Evolutionary conservation across 2,329 filamentous ascomycete species (phyloP), one percentile per base, ranked within the genome.

Genomic region (Ilyonectria sp.): DNA sequence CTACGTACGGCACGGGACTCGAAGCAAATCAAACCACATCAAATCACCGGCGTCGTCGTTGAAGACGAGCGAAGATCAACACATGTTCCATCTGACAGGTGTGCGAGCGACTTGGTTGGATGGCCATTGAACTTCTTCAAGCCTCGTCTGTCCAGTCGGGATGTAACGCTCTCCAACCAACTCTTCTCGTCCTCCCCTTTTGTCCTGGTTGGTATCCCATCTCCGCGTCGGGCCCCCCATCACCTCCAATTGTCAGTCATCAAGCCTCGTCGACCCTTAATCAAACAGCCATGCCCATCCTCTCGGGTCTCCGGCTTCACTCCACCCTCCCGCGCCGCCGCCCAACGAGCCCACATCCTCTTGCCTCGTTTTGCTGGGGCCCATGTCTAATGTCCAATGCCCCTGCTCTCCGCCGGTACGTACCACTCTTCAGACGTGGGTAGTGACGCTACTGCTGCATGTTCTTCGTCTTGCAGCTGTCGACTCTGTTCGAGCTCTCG

Each of bases 231-330:
- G 56, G 54, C 63, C 19, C 35, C 58, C 69, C 65, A 68, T 62
- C 65, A 72, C 63, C 64, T 68, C 67, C 49, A 64, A 64, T 74
- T 63, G 59, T 52, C 61, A 71, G 62, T 69, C 60, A 68, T 55
- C 71, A 76, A 76, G 74, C 74, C 74, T 76, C 71, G 74, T 69
- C 70, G 71, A 75, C 74, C 74, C 74, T 76, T 76, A 76, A 76
- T 76, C 74, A 76, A 76, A 64, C 59, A 74, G 65, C 65, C 68
- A 76, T 72, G 74, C 67, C 74, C 74, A 58, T 67, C 69, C 65
- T 74, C 72, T 73, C 69, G 71, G 73, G 68, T 71, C 69, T 67
- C 67, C 65, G 65, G 61, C 63, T 63, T 71, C 60, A 60, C 67
- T 73, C 74, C 74, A 76, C 74, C 74, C 70, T 70, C 74, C 59